phyloP scores from a whole-genome alignment of 257 asterid species.

The Rhazya stricta region DNA sequence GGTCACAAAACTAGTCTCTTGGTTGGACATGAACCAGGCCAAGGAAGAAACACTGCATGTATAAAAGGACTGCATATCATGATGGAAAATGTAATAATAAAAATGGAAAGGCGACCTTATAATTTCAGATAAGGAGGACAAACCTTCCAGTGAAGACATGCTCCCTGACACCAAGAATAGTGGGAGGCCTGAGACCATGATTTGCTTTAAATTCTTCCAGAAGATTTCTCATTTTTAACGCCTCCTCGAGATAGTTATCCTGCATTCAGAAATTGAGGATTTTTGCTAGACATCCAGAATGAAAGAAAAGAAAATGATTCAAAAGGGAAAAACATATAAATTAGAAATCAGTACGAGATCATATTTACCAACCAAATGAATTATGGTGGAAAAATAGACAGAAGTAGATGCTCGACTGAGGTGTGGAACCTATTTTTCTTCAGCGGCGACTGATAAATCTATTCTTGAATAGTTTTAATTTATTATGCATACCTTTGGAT shows the following conservation, averaged over 20 bases:
- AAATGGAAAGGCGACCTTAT: background rate
- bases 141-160: constrained; percentile 99
- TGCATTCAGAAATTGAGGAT: constrained; percentile 22
- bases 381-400: background rate
- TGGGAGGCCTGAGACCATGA: constrained; percentile 96
- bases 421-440: background rate
- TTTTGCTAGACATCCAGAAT: background rate
- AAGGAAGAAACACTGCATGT: constrained; percentile 93
- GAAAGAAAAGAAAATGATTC: background rate
- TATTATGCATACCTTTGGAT: background rate
- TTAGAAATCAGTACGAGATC: background rate
- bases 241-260: constrained; percentile 99
- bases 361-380: background rate
- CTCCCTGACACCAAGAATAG: constrained; percentile 96
- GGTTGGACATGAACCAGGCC: constrained; percentile 99
- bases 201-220: constrained; percentile 85
- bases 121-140: constrained; percentile 8
- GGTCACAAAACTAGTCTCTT: constrained; percentile 98
- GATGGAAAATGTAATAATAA: no score
- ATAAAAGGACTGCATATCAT: background rate
- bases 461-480: background rate
- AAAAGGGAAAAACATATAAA: background rate
- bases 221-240: constrained; percentile 94
- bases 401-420: background rate
- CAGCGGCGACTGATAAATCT: background rate